Base-by-base conservation (phyloP, 176 grass and related monocot genomes). In the Oryza coarctata region DNA sequence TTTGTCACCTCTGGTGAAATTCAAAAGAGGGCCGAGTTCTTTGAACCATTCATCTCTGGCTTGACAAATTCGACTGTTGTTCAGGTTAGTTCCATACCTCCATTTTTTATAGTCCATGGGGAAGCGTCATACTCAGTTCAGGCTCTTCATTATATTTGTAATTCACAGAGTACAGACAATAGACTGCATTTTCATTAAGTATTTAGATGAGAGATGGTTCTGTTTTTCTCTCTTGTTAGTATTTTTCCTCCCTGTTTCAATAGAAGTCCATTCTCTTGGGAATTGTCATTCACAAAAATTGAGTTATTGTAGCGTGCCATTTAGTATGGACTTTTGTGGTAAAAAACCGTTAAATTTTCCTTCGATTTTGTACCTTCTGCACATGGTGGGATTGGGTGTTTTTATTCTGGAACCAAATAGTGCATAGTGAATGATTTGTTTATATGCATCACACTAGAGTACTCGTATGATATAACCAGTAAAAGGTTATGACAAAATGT, bases 1-100 rank as follows among this genome's bases (percentile, higher is more conserved):
- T 99, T 99, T 91, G 85, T 94, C 45, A 92, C 93, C 76, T 93
- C 96, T 70, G 91, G 92, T 78, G 91, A 91, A 83, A 90, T 99
- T 80, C 93, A 94, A 81, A 94, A 82, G 61, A 89, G 93, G 76
- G 80, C 93, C 33, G 93, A 99, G 30, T 99, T 95, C 83, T 99
- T 95, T 74, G 87, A 91, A 70, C 96, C 96, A 83, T 99, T 95
- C 82, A 84, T 99, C 81, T 82, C 87, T 61, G 96, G 88, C 43
- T 83, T 94, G 81, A 87, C 86, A 86, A 83, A 86, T 85, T 86
- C 77, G 6, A 87, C 87, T 39, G 87, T 99, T 27, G 68, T 27
- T 85, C 82, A 99, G 96, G 96, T 99, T 65, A 74, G 77, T 12
- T 43, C 76, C 60, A 40, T 88, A 35, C 39, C 39, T 68, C 9